Percentiles rank a stretch among this genome's conserved stretches.
phyloP scores from a whole-genome alignment of 129 eudicot species.

The Apium graveolens region DNA sequence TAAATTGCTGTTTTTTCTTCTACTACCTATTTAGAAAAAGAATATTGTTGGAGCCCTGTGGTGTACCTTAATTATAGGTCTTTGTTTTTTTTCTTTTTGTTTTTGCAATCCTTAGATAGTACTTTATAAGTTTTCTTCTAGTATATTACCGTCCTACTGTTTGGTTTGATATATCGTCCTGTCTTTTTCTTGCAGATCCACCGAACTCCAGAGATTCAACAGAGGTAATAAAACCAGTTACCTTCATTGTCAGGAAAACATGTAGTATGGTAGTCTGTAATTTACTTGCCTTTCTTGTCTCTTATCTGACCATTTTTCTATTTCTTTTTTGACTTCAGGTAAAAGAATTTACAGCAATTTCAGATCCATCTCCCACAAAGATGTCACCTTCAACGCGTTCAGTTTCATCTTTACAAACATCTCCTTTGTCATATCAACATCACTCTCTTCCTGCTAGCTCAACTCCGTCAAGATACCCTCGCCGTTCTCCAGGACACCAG shows the following conservation, averaged over 20 bases:
- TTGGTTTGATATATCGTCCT: slow-evolving; percentile 3
- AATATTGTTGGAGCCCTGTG: neutral
- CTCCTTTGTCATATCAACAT: slow-evolving; percentile 66
- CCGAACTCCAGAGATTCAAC: slow-evolving; percentile 31
- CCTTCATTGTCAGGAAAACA: slow-evolving; percentile 1
- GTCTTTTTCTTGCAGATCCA: slow-evolving; percentile 36
- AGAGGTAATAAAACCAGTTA: slow-evolving; percentile 26
- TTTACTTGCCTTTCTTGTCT: neutral
- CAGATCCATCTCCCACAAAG: slow-evolving; percentile 56
- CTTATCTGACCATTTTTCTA: neutral
- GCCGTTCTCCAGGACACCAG: slow-evolving; percentile 60
- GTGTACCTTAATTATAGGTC: neutral
- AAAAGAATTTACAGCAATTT: slow-evolving; percentile 43
- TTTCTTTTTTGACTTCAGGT: slow-evolving; percentile 19
- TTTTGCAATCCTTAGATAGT: neutral
- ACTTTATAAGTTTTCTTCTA: neutral
- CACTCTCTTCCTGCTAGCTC: slow-evolving; percentile 54
- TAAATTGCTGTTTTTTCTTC: neutral
- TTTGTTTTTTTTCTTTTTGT: neutral
- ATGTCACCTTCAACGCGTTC: slow-evolving; percentile 56
- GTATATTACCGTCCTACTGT: neutral
- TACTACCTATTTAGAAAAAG: neutral
- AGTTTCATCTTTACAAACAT: slow-evolving; percentile 52
- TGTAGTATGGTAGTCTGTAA: slow-evolving; percentile 1
- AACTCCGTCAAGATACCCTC: slow-evolving; percentile 65